phyloP scores from a whole-genome alignment of 169 alveolate species.

The Haemoproteus tartakovskyi region DNA sequence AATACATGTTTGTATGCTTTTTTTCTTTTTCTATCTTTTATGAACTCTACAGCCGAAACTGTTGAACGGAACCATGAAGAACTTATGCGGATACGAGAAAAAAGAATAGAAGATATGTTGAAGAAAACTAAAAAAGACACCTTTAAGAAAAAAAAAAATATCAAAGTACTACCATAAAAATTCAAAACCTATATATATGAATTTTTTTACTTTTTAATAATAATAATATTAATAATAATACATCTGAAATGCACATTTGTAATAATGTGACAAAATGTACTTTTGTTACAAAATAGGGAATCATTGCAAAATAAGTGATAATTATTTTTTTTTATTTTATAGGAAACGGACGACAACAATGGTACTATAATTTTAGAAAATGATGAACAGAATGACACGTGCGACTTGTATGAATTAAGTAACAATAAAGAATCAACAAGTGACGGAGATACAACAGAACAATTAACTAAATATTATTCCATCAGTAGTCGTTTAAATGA shows the following conservation, averaged over 20 bases:
- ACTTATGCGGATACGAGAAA: conserved; percentile 21
- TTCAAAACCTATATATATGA: too few relatives aligned
- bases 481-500: conserved; percentile 8
- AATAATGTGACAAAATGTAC: too few relatives aligned
- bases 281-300: too few relatives aligned
- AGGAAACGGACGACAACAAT: background rate
- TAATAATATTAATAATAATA: too few relatives aligned
- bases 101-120: conserved; percentile 22
- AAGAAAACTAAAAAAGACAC: conserved; percentile 9
- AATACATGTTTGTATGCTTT: background rate
- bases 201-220: too few relatives aligned
- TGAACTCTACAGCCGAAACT: conserved; percentile 25
- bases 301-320: background rate
- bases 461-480: conserved; percentile 26
- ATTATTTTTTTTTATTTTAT: conserved; percentile 1
- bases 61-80: conserved; percentile 43
- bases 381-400: conserved; percentile 8
- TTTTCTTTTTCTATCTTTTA: background rate
- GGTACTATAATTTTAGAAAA: conserved; percentile 19
- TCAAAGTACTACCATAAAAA: background rate
- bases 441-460: too few relatives aligned
- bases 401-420: conserved; percentile 11
- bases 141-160: conserved; percentile 1
- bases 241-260: too few relatives aligned
- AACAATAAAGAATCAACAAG: too few relatives aligned